Evolutionary conservation across 257 asterid species (phyloP).

Genomic region (Jaltomata sinuosa): DNA sequence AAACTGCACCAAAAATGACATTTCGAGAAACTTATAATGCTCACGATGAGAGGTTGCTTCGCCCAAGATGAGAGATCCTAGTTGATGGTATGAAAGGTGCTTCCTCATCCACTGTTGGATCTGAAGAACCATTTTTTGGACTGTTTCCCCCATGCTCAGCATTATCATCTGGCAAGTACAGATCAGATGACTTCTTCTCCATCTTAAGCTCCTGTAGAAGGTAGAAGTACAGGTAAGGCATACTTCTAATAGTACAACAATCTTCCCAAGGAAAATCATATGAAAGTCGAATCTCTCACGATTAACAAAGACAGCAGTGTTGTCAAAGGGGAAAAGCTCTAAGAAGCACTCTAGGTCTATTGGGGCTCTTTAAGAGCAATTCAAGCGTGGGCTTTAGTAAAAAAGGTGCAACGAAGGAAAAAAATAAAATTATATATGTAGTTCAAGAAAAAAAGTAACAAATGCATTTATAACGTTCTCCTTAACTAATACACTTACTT

Average conservation of each 20-base stretch:
- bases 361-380: background rate
- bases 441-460: background rate
- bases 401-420: background rate
- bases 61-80: slow-evolving; percentile 58
- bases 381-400: background rate
- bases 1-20: slow-evolving; percentile 1
- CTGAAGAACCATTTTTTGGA: slow-evolving; percentile 17
- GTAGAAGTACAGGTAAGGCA: background rate
- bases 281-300: background rate
- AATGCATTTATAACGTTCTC: background rate
- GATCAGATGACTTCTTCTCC: slow-evolving; percentile 73
- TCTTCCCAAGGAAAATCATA: background rate
- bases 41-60: slow-evolving; percentile 27
- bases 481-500: background rate
- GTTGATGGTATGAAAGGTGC: slow-evolving; percentile 47
- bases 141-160: slow-evolving; percentile 9
- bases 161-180: slow-evolving; percentile 29
- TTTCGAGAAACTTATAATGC: background rate
- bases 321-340: background rate
- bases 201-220: slow-evolving; percentile 49
- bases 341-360: background rate
- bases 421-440: background rate
- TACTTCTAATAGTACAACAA: background rate
- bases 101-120: slow-evolving; percentile 40
- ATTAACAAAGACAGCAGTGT: background rate